Evolutionary conservation across 306 rosid species (phyloP).

Genomic region (Echinosophora koreensis): DNA sequence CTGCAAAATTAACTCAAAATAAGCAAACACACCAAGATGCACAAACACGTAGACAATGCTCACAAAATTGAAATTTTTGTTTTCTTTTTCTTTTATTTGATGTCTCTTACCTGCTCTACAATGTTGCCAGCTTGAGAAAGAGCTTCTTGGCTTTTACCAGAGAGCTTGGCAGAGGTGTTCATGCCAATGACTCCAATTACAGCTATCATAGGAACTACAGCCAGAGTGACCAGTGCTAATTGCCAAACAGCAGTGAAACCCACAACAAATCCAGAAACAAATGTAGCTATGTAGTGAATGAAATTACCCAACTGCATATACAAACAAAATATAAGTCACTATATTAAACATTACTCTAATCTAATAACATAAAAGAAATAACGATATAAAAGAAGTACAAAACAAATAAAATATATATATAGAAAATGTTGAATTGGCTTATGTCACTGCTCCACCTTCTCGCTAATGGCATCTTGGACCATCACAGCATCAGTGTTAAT

Average conservation of each 20-base stretch:
- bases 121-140: conserved; percentile 89
- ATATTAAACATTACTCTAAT: conserved; percentile 8
- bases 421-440: neutral
- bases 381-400: neutral
- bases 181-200: conserved; percentile 78
- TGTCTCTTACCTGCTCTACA: conserved; percentile 72
- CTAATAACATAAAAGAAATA: neutral
- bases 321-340: neutral
- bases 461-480: conserved; percentile 95
- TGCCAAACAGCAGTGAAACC: conserved; percentile 97
- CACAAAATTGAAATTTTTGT: conserved; percentile 2
- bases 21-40: conserved; percentile 46
- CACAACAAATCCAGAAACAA: conserved; percentile 88
- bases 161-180: conserved; percentile 75
- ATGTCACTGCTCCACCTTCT: conserved; percentile 67
- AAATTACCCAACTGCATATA: conserved; percentile 87
- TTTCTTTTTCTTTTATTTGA: neutral
- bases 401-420: neutral
- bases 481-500: conserved; percentile 85
- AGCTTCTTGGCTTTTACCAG: conserved; percentile 83
- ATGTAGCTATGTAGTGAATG: conserved; percentile 90
- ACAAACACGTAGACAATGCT: conserved; percentile 23
- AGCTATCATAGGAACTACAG: conserved; percentile 88
- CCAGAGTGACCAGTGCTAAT: conserved; percentile 84
- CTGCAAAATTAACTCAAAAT: conserved; percentile 57